Base-by-base conservation (phyloP, 2,329 filamentous ascomycete genomes). In the Penicillium sp. region DNA sequence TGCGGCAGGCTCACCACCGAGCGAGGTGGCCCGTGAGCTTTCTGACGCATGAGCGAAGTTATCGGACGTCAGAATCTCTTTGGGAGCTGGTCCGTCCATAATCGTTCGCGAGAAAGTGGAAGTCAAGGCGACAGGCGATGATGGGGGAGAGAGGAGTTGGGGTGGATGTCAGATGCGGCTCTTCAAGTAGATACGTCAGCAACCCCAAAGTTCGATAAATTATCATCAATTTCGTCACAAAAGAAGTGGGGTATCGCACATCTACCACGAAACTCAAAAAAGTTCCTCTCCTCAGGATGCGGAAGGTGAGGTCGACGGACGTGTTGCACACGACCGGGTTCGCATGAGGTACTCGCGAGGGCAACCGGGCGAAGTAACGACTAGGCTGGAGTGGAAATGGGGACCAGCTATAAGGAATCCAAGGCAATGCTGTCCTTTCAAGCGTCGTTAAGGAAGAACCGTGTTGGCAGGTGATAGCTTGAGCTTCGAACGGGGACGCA, bases 1-100 rank as follows among this genome's bases (percentile, higher is more conserved):
- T 56, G 74, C 72, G 24, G 60, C 60, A 49, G 65, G 68, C 55
- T 68, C 71, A 54, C 68, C 76, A 52, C 88, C 89, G 3, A 90
- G 90, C 1, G 89, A 91, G 35, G 89, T 93, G 31, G 89, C 87
- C 65, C 89, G 82, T 40, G 90, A 95, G 62, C 88, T 84, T 59
- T 87, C 83, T 58, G 87, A 81, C 64, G 76, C 61, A 65, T 68
- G 65, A 36, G 64, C 52, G 32, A 69, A 68, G 45, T 68, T 69
- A 29, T 69, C 63, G 27, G 65, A 63, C 41, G 67, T 68, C 27
- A 68, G 54, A 42, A 68, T 68, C 35, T 58, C 57, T 53, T 64
- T 65, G 46, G 56, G 54, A 44, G 51, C 55, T 37, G 64, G 58
- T 46, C 60, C 58, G 54, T 70, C 68, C 68, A 71, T 71, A 36